Evolutionary conservation across 2,329 filamentous ascomycete species (phyloP).

Genomic region (Aspergillus pseudoterreus): DNA sequence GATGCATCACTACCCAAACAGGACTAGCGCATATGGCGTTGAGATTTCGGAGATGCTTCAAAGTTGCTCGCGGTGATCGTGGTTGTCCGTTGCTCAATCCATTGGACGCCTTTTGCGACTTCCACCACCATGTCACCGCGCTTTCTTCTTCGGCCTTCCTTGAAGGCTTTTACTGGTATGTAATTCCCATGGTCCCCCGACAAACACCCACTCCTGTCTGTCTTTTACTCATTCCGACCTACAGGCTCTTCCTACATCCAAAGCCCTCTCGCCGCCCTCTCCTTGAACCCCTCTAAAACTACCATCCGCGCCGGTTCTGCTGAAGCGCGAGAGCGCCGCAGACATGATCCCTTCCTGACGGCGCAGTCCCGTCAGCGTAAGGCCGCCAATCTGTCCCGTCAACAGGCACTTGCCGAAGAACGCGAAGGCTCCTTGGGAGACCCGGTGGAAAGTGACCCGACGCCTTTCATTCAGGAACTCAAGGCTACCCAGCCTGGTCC

Average conservation of each 20-base stretch:
- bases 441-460: constrained; percentile 72
- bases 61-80: not conserved
- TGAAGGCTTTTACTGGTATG: constrained; percentile 61
- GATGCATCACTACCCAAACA: not conserved
- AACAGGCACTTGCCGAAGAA: constrained; percentile 63
- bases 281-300: constrained; percentile 48
- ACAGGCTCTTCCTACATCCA: constrained; percentile 28
- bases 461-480: constrained; percentile 65
- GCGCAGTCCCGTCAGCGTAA: constrained; percentile 80
- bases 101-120: not conserved
- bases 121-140: constrained; percentile 61
- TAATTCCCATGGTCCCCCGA: not conserved
- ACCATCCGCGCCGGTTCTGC: constrained; percentile 63
- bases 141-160: constrained; percentile 58
- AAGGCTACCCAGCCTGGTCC: constrained; percentile 18
- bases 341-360: constrained; percentile 76
- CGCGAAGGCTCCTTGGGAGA: constrained; percentile 67
- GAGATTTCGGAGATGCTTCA: constrained; percentile 29
- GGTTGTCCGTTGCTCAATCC: not conserved
- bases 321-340: constrained; percentile 62
- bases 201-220: not conserved
- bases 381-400: constrained; percentile 74
- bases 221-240: constrained; percentile 12
- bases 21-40: constrained; percentile 27
- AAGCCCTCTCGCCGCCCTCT: constrained; percentile 48